Conservation (phyloP, 306 rosid genomes). For the Casuarina cunninghamiana region DNA sequence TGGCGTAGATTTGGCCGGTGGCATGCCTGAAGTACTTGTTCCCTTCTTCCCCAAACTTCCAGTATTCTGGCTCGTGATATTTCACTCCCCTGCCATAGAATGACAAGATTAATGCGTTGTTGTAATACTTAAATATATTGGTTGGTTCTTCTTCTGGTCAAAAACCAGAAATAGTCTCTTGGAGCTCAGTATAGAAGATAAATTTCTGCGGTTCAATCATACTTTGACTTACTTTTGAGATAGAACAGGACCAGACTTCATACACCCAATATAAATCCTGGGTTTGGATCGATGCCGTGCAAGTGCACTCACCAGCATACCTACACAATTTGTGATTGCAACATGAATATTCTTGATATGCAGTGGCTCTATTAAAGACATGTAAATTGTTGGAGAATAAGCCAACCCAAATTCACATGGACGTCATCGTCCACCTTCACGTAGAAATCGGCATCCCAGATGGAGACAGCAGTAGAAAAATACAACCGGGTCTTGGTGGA, state of each 20-base stretch:
- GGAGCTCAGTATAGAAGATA: too few species aligned
- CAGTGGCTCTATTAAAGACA: too few species aligned
- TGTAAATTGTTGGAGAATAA: neutral
- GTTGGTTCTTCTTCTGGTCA: too few species aligned
- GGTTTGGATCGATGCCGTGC: conserved; percentile 63
- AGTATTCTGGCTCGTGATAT: conserved; percentile 85
- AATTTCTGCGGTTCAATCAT: neutral
- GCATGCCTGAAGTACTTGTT: conserved; percentile 94
- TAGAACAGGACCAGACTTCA: conserved; percentile 98
- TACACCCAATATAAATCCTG: conserved; percentile 83
- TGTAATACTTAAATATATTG: too few species aligned
- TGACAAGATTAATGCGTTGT: neutral
- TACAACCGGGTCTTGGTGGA: conserved; percentile 83
- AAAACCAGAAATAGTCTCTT: too few species aligned
- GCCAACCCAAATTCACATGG: conserved; percentile 71
- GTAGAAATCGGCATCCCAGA: conserved; percentile 85
- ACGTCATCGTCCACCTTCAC: conserved; percentile 92
- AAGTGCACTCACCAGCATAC: conserved; percentile 53
- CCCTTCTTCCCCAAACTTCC: conserved; percentile 97
- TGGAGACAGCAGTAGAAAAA: conserved; percentile 63
- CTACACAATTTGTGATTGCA: conserved; percentile 27
- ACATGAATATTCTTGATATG: neutral
- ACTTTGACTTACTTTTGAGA: conserved; percentile 53
- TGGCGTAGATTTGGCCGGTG: conserved; percentile 91
- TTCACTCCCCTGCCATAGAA: conserved; percentile 59